These are phyloP conservation scores for Mycothermus thermophilus DNA, from an alignment of 495 filamentous ascomycete genomes.

Conservation along the genomic window DNA sequence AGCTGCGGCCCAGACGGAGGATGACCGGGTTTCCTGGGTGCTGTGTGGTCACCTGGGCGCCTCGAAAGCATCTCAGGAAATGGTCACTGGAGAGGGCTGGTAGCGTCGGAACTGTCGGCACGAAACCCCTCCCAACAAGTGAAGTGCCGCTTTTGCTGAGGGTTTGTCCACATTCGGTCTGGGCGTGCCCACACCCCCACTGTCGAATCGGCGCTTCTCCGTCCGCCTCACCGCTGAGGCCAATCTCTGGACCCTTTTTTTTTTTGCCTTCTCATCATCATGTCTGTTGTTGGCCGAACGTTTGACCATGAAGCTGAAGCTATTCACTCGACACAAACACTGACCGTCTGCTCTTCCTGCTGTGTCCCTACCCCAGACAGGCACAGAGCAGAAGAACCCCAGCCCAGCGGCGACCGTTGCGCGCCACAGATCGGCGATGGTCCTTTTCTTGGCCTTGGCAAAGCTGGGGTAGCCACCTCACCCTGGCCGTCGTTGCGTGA, in stretches of 20 bases:
- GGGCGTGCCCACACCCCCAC: no score
- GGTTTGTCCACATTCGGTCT: conserved; percentile 7
- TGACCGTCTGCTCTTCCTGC: no score
- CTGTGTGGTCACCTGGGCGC: conserved; percentile 5
- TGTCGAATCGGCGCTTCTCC: no score
- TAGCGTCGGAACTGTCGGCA: conserved; percentile 11
- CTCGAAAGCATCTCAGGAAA: conserved; percentile 1
- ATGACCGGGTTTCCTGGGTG: conserved; percentile 12
- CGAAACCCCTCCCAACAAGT: conserved; percentile 12
- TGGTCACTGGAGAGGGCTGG: conserved; percentile 7
- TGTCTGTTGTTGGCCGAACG: no score
- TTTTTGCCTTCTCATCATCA: no score
- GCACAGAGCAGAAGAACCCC: no score
- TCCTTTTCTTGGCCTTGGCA: conserved; percentile 3
- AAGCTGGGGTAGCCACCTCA: conserved; percentile 8
- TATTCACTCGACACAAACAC: no score
- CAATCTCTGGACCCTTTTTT: no score
- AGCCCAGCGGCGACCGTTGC: conserved; percentile 5
- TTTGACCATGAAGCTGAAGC: no score
- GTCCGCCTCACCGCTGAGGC: conserved; percentile 5
- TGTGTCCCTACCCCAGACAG: no score
- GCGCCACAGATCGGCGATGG: conserved; percentile 20
- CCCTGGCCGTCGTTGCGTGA: conserved; percentile 13
- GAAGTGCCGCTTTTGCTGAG: conserved; percentile 10
- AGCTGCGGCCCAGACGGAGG: conserved; percentile 16